These are phyloP conservation scores for Thozetella sp. DNA, from an alignment of 495 filamentous ascomycete genomes.

Conservation along the genomic window DNA sequence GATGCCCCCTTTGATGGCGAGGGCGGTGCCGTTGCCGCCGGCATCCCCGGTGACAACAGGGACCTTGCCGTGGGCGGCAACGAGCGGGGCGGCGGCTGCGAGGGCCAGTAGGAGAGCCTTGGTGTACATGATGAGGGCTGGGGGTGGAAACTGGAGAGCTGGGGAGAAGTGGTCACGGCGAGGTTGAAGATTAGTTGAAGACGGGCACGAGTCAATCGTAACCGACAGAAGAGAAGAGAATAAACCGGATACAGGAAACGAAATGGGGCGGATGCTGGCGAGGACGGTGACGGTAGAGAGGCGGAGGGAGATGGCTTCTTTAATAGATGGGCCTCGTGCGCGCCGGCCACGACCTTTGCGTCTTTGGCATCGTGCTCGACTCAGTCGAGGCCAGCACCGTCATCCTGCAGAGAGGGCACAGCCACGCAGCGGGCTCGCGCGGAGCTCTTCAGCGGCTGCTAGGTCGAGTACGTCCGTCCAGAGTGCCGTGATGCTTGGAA, in stretches of 20 bases:
- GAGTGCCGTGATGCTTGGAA: neutral
- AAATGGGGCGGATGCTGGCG: neutral
- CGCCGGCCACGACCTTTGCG: no score
- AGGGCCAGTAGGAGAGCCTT: conserved; percentile 13
- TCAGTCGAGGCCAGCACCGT: no score
- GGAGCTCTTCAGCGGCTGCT: no score
- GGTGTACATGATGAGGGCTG: conserved; percentile 11
- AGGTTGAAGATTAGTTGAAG: neutral
- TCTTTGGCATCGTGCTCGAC: no score
- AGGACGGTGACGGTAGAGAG: neutral
- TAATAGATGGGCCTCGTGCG: no score
- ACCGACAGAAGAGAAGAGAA: neutral
- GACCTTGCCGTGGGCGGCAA: conserved; percentile 27
- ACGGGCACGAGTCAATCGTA: conserved; percentile 8
- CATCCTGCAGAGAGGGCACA: no score
- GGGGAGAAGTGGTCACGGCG: neutral
- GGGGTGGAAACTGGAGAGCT: neutral
- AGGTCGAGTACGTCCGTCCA: no score
- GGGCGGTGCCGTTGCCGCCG: conserved; percentile 24
- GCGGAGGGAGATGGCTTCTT: neutral
- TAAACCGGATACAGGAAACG: no score
- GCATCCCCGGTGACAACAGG: conserved; percentile 20
- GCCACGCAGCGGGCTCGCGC: no score
- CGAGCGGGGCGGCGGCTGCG: conserved; percentile 14
- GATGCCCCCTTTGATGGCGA: conserved; percentile 21